Evolutionary conservation across 192 early-diverging fungal genomes (phyloP), one percentile per base, ranked within the genome.

Genomic region (Coemansia sp.): DNA sequence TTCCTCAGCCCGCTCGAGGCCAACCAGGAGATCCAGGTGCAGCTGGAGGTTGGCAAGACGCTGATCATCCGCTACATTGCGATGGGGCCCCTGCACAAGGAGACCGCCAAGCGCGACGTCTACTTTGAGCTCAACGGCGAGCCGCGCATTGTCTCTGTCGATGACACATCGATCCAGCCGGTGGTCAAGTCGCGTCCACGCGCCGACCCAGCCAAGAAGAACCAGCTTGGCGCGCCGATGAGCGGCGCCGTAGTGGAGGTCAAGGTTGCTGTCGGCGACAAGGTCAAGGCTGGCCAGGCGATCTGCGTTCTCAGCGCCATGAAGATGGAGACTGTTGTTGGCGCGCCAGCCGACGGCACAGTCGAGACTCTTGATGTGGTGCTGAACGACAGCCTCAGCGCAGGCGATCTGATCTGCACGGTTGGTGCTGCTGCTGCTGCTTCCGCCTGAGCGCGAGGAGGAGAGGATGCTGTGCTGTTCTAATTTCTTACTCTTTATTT

Each of bases 71-170:
- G 93, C 87, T 86, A 92, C 55, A 80, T 96, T 53, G 96, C 96
- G 30, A 88, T 93, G 33, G 96, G 96, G 38, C 90, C 92, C 39
- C 84, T 94, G 67, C 63, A 83, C 58, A 72, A 52, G 11, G 90
- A 95, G 62, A 86, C 89, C 16, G 66, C 85, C 55, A 92, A 82
- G 46, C 87, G 94, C 56, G 96, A 98, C 70, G 94, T 98, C 24
- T 98, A 92, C 89, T 98, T 98, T 85, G 91, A 91, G 69, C 73
- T 98, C 66, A 97, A 98, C 75, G 95, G 96, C 66, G 96, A 98
- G 78, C 92, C 92, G 16, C 88, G 96, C 73, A 91, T 92, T 56
- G 88, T 95, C 39, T 89, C 88, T 64, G 84, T 94, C 43, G 82
- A 69, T 33, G 91, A 92, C 59, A 77, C 61, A 36, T 89, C 87